phyloP scores from a whole-genome alignment of 78 protist genomes.

The Bigelowiella natans region DNA sequence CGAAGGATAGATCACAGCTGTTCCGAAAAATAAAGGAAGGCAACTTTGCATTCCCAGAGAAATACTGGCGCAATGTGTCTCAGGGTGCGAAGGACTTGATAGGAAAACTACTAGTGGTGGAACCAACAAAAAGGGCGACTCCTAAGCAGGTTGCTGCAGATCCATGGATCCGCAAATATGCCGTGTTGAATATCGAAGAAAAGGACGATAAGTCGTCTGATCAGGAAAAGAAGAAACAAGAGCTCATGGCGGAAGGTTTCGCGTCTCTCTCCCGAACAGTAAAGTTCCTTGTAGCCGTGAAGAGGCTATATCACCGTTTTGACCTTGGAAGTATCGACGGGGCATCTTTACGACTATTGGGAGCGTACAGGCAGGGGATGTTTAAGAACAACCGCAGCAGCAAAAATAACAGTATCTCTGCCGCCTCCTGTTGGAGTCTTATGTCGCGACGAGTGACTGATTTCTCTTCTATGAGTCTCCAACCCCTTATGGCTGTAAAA shows the following conservation, averaged over 20 bases:
- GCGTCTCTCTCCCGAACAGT: neutral
- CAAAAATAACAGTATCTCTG: too few species aligned
- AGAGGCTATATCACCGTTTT: neutral
- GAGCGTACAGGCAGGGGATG: neutral
- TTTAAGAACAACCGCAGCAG: too few species aligned
- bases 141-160: neutral
- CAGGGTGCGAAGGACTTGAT: neutral
- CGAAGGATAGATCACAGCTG: neutral
- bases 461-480: too few species aligned
- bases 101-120: neutral
- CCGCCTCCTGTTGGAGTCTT: too few species aligned
- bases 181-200: too few species aligned
- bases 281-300: neutral
- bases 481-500: neutral
- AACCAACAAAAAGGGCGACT: neutral
- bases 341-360: neutral
- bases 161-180: neutral
- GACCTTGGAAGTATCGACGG: neutral
- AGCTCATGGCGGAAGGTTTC: neutral
- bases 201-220: too few species aligned
- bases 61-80: neutral
- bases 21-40: neutral
- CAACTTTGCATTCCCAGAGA: neutral
- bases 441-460: too few species aligned
- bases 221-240: too few species aligned